phyloP scores from a whole-genome alignment of 1,139 yeast genomes.

The Debaryomyces udenii region DNA sequence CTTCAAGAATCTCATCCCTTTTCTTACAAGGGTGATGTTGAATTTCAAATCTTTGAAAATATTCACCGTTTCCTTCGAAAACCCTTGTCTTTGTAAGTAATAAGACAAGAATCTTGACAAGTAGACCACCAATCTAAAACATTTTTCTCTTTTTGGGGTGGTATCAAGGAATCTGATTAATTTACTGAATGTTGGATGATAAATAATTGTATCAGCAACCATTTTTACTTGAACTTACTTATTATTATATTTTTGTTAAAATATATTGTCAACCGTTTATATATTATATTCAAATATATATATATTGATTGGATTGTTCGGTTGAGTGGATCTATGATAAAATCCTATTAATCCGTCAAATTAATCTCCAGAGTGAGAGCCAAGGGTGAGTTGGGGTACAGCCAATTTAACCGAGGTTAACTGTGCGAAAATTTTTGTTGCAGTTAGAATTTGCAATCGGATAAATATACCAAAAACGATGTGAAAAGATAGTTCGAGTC shows the following conservation, averaged over 20 bases:
- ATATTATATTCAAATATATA: background rate
- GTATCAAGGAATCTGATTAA: conserved; percentile 66
- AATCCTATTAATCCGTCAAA: background rate
- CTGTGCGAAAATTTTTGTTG: background rate
- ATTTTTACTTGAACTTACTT: conserved; percentile 36
- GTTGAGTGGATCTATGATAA: conserved; percentile 1
- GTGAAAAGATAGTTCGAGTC: no score
- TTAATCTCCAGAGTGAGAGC: background rate
- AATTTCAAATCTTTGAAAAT: conserved; percentile 55
- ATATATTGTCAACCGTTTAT: background rate
- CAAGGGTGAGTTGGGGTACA: conserved; percentile 4
- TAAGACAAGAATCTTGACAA: conserved; percentile 71
- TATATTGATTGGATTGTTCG: background rate
- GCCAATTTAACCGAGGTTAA: conserved; percentile 3
- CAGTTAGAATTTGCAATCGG: no score
- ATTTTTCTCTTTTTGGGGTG: conserved; percentile 69
- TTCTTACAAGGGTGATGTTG: conserved; percentile 72
- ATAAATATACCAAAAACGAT: no score
- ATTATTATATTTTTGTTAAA: no score
- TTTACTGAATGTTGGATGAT: conserved; percentile 75
- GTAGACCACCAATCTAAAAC: conserved; percentile 80
- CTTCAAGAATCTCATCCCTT: conserved; percentile 82
- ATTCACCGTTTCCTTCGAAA: conserved; percentile 50
- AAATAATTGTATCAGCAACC: conserved; percentile 68
- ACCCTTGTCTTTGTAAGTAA: conserved; percentile 65